phyloP scores from a whole-genome alignment of 148 eudicot species.

The Fallopia convolvulus region DNA sequence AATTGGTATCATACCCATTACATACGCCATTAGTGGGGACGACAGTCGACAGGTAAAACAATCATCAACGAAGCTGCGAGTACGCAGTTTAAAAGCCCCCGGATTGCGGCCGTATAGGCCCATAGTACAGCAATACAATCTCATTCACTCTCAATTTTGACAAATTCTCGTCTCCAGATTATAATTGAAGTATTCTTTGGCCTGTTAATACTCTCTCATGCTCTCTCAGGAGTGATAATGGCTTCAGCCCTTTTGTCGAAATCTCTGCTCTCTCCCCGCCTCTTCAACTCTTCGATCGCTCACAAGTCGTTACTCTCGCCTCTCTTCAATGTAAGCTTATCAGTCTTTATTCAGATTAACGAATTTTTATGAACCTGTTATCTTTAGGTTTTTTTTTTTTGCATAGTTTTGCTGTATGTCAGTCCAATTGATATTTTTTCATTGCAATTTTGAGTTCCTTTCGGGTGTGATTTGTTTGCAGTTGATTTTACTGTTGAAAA shows the following conservation, averaged over 20 bases:
- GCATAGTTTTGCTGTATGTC: background rate
- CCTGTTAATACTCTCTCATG: constrained; percentile 7
- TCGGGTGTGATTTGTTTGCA: background rate
- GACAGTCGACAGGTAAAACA: too few species aligned
- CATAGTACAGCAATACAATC: background rate
- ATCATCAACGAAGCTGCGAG: too few species aligned
- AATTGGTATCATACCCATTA: too few species aligned
- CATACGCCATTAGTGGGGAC: too few species aligned
- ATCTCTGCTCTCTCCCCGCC: background rate
- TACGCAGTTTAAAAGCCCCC: background rate
- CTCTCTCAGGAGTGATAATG: constrained; percentile 5
- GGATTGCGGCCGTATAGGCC: background rate
- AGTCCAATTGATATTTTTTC: background rate
- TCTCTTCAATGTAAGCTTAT: constrained; percentile 5
- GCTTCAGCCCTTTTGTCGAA: constrained; percentile 9
- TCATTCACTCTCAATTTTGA: background rate
- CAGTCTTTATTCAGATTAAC: background rate
- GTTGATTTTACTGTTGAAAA: background rate
- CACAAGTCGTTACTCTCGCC: constrained; percentile 3
- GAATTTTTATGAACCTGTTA: background rate
- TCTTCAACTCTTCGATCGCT: constrained; percentile 6
- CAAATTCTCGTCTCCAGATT: background rate
- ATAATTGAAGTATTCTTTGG: background rate
- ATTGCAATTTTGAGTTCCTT: background rate
- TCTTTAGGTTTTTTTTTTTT: background rate